Percentiles rank a stretch among this genome's conserved stretches.
These are phyloP conservation scores for Jamesozyma rosinii DNA, from an alignment of 805 yeast genomes.

Conservation along the genomic window DNA sequence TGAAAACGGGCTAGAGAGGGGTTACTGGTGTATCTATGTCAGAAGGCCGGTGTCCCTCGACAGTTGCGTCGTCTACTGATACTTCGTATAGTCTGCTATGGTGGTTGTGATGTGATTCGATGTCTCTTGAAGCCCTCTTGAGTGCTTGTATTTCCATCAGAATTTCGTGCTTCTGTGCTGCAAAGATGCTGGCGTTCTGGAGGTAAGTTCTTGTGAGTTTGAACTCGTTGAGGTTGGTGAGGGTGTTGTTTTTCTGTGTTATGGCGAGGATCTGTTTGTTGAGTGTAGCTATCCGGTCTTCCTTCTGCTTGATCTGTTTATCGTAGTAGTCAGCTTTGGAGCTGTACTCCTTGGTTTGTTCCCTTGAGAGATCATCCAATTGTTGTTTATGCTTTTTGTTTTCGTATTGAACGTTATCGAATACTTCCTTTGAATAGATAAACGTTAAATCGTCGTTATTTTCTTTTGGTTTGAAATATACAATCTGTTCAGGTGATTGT, in stretches of 20 bases:
- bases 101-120: background rate
- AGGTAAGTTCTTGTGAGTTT: slow-evolving; percentile 3
- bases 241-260: background rate
- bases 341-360: slow-evolving; percentile 11
- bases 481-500: slow-evolving; percentile 20
- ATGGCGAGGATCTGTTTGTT: background rate
- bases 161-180: background rate
- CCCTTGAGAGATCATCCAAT: slow-evolving; percentile 7
- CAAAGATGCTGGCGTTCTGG: background rate
- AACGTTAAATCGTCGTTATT: slow-evolving; percentile 12
- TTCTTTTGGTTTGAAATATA: slow-evolving; percentile 12
- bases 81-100: background rate
- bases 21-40: background rate
- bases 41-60: background rate
- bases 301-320: slow-evolving; percentile 8
- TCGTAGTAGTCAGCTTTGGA: slow-evolving; percentile 15
- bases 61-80: background rate
- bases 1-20: background rate
- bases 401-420: slow-evolving; percentile 21
- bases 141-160: background rate
- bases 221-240: background rate
- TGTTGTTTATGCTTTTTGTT: slow-evolving; percentile 14
- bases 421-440: slow-evolving; percentile 21
- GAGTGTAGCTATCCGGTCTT: background rate
- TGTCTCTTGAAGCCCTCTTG: background rate